A percentile compares a stretch with the other conserved stretches of the same genome.
These are phyloP conservation scores for Penicillium flavigenum DNA, from an alignment of 495 filamentous ascomycete species.

Conservation along the genomic window DNA sequence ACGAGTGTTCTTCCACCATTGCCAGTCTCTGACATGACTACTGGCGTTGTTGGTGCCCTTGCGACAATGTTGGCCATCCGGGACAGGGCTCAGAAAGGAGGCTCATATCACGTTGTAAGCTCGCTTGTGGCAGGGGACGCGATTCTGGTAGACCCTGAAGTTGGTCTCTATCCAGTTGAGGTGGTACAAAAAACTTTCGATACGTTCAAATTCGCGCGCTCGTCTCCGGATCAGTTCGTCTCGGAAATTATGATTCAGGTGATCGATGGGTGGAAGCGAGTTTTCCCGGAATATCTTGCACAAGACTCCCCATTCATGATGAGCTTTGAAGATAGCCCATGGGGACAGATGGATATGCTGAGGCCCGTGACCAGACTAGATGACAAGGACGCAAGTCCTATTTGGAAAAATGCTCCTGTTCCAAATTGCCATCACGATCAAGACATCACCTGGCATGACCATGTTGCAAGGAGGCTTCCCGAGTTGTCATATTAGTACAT, in stretches of 20 bases:
- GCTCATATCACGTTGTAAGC: constrained; percentile 29
- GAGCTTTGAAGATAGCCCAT: constrained; percentile 25
- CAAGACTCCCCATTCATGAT: constrained; percentile 29
- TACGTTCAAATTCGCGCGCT: constrained; percentile 14
- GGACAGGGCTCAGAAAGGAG: constrained; percentile 29
- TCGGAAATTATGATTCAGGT: constrained; percentile 31
- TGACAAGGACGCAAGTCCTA: constrained; percentile 25
- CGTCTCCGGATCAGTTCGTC: constrained; percentile 28
- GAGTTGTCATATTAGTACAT: background rate
- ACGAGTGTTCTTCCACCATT: constrained; percentile 64
- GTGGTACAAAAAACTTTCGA: constrained; percentile 20
- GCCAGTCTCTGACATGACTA: constrained; percentile 70
- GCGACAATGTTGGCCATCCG: constrained; percentile 49
- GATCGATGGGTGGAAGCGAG: constrained; percentile 33
- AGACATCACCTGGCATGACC: constrained; percentile 20
- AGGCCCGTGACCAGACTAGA: constrained; percentile 27
- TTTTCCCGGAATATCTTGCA: constrained; percentile 23
- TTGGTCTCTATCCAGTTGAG: constrained; percentile 29
- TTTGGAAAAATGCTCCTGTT: constrained; percentile 27
- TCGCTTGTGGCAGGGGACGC: constrained; percentile 30
- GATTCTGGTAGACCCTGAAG: constrained; percentile 19
- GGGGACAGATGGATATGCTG: constrained; percentile 24
- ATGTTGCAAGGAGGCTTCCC: background rate
- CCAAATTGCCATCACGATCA: constrained; percentile 28
- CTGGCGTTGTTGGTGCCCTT: constrained; percentile 56